Base-by-base conservation (phyloP, 768 basidiomycete species). In the Infundibulicybe gibba region DNA sequence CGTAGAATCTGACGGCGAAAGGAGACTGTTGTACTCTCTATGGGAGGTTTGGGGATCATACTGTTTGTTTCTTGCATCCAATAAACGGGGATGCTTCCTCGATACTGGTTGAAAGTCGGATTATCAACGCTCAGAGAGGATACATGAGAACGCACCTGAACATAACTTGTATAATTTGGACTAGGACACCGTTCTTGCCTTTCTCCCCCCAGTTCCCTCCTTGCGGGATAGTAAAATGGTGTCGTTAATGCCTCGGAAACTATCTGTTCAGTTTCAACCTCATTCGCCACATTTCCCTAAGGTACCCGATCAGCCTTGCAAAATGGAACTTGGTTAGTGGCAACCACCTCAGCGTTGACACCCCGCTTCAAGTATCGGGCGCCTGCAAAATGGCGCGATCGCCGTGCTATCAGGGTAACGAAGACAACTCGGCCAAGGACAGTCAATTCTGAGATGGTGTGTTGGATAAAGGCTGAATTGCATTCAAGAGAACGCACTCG, bases 251-350 rank as follows among this genome's bases (percentile, higher is more conserved):
- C 87, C 59, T 95, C 94, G 6, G 86, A 88, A 0, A 95, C 91
- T 43, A 99, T 95, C 59, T 99, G 97, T 62, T 99, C 97, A 0
- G 94, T 97, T 67, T 99, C 97, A 2, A 99, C 97, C 64, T 98
- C 97, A 60, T 99, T 99, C 2, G 95, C 95, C 9, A 98, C 95
- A 60, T 94, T 92, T 3, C 97, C 97, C 93, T 97, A 51, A 15
- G 32, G 49, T 30, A 14, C 30, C 49, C 8, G 31, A 25, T 25
- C 25, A 25, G 25, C 25, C 25, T 4, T 25, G 25, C 25, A 25
- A 25, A 25, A 25, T 8, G 25, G 8, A 25, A 25, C 34, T 14
- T 32, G 21, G n/a, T 13, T 12, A 14, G 2, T 38, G 12, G 12
- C 3, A 17, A 48, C 65, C 20, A 40, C 94, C 74, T 95, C 83